phyloP scores from a whole-genome alignment of 108 stramenopile genomes.

The Licmophora abbreviata region DNA sequence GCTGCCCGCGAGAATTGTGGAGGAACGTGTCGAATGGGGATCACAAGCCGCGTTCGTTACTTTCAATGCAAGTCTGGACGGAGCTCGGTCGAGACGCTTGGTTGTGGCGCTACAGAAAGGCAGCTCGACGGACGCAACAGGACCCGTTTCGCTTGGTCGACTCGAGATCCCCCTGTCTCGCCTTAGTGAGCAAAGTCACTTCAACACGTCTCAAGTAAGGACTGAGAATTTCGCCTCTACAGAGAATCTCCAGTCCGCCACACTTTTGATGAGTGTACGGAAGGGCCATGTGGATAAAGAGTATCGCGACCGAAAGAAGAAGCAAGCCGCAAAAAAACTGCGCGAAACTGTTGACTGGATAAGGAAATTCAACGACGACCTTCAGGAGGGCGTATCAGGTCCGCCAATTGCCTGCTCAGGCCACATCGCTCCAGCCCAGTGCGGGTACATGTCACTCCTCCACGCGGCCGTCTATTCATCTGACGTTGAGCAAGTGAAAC shows the following conservation, averaged over 20 bases:
- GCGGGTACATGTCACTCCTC: not conserved
- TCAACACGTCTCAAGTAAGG: not conserved
- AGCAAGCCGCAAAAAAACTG: not conserved
- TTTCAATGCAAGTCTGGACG: too few species aligned
- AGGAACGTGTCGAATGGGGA: too few species aligned
- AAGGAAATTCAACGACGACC: not conserved
- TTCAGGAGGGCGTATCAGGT: not conserved
- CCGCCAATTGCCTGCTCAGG: too few species aligned
- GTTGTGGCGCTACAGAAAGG: not conserved
- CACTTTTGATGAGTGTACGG: not conserved
- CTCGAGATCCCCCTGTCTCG: not conserved
- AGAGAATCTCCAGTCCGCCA: not conserved
- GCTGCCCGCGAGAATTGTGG: too few species aligned
- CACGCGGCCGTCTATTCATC: not conserved
- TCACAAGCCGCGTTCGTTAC: too few species aligned
- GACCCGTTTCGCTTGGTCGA: not conserved
- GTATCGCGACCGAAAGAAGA: not conserved
- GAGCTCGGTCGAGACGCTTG: not conserved
- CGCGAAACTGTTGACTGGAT: not conserved
- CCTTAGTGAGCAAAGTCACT: not conserved
- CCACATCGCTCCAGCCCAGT: not conserved
- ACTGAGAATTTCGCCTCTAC: not conserved
- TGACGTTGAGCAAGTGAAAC: not conserved
- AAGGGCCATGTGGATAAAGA: slow-evolving; percentile 1
- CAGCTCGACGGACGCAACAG: not conserved